Conservation (phyloP, 2,329 filamentous ascomycete genomes). For the Ophiognomonia clavigignenti-juglandacearum region DNA sequence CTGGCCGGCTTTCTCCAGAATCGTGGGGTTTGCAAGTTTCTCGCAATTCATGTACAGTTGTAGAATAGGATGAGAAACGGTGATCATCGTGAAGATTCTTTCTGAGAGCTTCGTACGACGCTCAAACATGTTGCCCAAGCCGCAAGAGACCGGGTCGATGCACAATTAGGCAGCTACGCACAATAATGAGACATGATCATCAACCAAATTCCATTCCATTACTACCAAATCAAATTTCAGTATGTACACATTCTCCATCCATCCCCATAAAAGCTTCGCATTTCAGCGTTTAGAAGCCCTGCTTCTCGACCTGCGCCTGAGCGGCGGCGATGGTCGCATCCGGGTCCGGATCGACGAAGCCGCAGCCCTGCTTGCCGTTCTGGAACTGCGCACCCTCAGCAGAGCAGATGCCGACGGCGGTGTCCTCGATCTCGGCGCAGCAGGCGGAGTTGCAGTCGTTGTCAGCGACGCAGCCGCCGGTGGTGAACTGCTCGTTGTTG, state of each 20-base stretch:
- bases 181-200: too few relatives aligned
- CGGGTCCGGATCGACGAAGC: conserved; percentile 28
- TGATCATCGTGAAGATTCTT: too few relatives aligned
- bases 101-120: too few relatives aligned
- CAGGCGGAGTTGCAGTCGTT: conserved; percentile 26
- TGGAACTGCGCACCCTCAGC: conserved; percentile 26
- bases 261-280: not conserved
- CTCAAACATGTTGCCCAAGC: too few relatives aligned
- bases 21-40: too few relatives aligned
- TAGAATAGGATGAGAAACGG: too few relatives aligned
- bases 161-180: too few relatives aligned
- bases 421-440: conserved; percentile 24
- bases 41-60: too few relatives aligned
- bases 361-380: conserved; percentile 30
- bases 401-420: conserved; percentile 27
- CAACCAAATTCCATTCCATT: too few relatives aligned
- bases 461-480: conserved; percentile 27
- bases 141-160: too few relatives aligned
- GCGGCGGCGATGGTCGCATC: conserved; percentile 25
- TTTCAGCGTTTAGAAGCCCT: conserved; percentile 23
- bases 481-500: conserved; percentile 27
- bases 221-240: not conserved
- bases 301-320: conserved; percentile 26
- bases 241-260: not conserved
- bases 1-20: too few relatives aligned